phyloP scores from a whole-genome alignment of 306 rosid species.

The Medicago arabica region DNA sequence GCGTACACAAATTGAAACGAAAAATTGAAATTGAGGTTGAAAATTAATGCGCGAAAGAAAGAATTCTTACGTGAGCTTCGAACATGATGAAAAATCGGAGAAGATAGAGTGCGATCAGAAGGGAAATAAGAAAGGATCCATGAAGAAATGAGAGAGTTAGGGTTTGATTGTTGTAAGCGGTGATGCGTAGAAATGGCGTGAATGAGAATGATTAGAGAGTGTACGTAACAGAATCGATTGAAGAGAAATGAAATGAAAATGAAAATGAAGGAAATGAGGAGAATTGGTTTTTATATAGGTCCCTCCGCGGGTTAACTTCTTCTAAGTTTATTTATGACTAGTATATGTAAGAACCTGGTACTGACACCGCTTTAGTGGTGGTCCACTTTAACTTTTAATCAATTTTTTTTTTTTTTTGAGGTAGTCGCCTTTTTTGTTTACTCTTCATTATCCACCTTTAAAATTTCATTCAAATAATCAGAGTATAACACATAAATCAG shows the following conservation, averaged over 20 bases:
- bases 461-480: too few relatives aligned
- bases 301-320: slow-evolving; percentile 29
- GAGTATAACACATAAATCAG: too few relatives aligned
- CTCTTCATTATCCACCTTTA: too few relatives aligned
- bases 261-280: background rate
- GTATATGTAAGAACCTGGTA: slow-evolving; percentile 10
- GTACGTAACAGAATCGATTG: background rate
- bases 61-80: slow-evolving; percentile 88
- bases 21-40: background rate
- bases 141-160: slow-evolving; percentile 33
- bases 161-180: slow-evolving; percentile 40
- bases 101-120: slow-evolving; percentile 41
- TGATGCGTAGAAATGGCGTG: slow-evolving; percentile 10
- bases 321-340: slow-evolving; percentile 6
- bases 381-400: background rate
- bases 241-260: background rate
- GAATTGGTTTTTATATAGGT: slow-evolving; percentile 43
- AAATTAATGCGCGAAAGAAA: background rate
- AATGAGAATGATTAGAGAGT: background rate
- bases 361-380: slow-evolving; percentile 2
- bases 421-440: too few relatives aligned
- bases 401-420: too few relatives aligned
- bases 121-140: slow-evolving; percentile 38
- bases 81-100: slow-evolving; percentile 73
- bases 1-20: background rate